Conservation (phyloP, 2,329 filamentous ascomycete genomes). For the Pezicula carpinea region DNA sequence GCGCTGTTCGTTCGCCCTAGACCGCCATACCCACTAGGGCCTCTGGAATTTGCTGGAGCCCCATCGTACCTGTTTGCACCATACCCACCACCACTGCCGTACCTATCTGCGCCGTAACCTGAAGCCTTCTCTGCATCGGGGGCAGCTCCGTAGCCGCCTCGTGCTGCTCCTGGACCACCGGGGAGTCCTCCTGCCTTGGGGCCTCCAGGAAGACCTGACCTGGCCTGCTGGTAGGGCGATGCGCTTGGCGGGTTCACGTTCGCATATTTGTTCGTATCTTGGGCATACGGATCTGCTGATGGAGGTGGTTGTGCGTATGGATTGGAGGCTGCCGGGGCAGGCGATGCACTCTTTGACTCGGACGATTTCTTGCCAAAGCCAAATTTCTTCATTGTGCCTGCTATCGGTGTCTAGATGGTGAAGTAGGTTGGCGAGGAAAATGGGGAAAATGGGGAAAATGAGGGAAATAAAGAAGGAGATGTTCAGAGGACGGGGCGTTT, state of each 20-base stretch:
- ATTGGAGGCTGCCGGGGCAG: constrained; percentile 30
- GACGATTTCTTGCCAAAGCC: constrained; percentile 49
- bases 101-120: constrained; percentile 47
- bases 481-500: no score
- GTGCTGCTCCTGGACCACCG: constrained; percentile 30
- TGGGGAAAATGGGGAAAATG: neutral
- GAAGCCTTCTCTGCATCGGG: no score
- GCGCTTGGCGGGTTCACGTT: constrained; percentile 38
- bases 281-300: constrained; percentile 54
- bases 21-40: constrained; percentile 57
- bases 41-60: constrained; percentile 32
- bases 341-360: constrained; percentile 43
- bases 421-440: neutral
- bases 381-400: constrained; percentile 51
- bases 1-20: constrained; percentile 43
- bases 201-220: constrained; percentile 20
- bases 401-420: neutral
- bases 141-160: constrained; percentile 40
- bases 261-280: constrained; percentile 51
- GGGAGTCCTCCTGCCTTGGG: constrained; percentile 32
- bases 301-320: constrained; percentile 28
- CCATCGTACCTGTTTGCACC: constrained; percentile 49
- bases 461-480: neutral
- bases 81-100: constrained; percentile 47
- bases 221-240: constrained; percentile 39